Conservation (phyloP, 2,329 filamentous ascomycete genomes). For the Arthroderma uncinatum region DNA sequence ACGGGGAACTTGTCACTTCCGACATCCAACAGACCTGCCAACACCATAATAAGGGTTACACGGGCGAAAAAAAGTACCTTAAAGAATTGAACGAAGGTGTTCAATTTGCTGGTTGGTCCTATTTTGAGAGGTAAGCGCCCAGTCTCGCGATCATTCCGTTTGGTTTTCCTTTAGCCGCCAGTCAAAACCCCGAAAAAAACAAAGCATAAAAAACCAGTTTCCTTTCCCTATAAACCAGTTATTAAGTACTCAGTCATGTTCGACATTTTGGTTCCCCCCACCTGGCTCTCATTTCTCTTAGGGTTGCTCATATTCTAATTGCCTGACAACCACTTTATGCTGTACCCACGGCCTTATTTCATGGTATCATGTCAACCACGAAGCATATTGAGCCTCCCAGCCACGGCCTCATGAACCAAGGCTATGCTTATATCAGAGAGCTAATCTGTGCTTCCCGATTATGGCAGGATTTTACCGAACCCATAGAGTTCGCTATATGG, state of each 20-base stretch:
- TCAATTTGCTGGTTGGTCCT: constrained; percentile 1
- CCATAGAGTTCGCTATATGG: constrained; percentile 30
- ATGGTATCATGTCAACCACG: not conserved
- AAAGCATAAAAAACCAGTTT: not conserved
- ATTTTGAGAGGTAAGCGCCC: constrained; percentile 5
- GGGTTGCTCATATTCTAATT: not conserved
- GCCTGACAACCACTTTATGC: not conserved
- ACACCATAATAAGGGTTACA: not conserved
- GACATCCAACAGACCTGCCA: not conserved
- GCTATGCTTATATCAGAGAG: constrained; percentile 6
- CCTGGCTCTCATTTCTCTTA: not conserved
- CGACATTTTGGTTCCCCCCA: not conserved
- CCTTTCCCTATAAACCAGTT: not conserved
- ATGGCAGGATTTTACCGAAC: constrained; percentile 23
- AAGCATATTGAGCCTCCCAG: not conserved
- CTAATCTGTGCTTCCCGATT: constrained; percentile 13
- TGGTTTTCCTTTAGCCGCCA: constrained; percentile 3
- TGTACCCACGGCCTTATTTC: not conserved
- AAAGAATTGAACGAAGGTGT: not conserved
- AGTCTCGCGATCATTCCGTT: not conserved
- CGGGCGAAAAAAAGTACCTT: not conserved
- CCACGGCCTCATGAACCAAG: not conserved
- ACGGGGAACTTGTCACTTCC: not conserved
- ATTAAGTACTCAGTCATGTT: not conserved
- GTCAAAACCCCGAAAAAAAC: constrained; percentile 1